Percentiles rank a stretch among this genome's conserved stretches.
Conservation (phyloP, 2,329 filamentous ascomycete genomes). For the Ploettnerulaceae sp. region DNA sequence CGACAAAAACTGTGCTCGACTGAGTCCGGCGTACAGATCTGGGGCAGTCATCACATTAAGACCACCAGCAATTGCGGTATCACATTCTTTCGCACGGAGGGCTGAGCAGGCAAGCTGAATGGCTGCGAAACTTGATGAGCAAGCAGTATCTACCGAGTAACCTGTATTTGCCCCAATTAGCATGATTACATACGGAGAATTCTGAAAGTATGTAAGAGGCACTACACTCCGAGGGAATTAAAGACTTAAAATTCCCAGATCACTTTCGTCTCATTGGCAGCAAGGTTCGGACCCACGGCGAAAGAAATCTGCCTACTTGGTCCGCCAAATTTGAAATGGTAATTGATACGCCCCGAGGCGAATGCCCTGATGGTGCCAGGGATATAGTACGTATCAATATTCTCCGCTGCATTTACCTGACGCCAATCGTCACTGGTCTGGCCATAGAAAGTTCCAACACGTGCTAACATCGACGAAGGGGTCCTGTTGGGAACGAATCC, state of each 20-base stretch:
- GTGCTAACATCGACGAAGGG: conserved; percentile 37
- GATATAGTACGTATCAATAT: conserved; percentile 23
- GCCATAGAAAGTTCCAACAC: conserved; percentile 24
- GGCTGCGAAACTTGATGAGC: conserved; percentile 35
- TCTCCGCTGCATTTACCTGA: conserved; percentile 21
- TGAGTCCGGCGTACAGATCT: conserved; percentile 28
- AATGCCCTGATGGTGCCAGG: conserved; percentile 26
- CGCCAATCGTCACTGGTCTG: conserved; percentile 21
- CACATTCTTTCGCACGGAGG: conserved; percentile 19
- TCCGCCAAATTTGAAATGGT: conserved; percentile 39
- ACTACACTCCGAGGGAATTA: no score
- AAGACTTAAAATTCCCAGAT: no score
- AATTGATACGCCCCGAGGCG: conserved; percentile 32
- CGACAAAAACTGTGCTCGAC: conserved; percentile 22
- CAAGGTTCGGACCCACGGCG: no score
- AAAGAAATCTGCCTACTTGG: no score
- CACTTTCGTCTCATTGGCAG: no score
- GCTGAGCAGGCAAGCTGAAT: conserved; percentile 23
- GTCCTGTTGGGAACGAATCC: conserved; percentile 52
- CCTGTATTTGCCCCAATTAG: no score
- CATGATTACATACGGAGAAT: no score
- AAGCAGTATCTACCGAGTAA: conserved; percentile 37
- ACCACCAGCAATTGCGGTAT: conserved; percentile 24
- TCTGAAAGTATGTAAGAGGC: no score
- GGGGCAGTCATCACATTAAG: conserved; percentile 20